Percentiles rank a stretch among this genome's conserved stretches.
Conservation (phyloP, 2,329 filamentous ascomycete species). For the Diaporthe helianthi region DNA sequence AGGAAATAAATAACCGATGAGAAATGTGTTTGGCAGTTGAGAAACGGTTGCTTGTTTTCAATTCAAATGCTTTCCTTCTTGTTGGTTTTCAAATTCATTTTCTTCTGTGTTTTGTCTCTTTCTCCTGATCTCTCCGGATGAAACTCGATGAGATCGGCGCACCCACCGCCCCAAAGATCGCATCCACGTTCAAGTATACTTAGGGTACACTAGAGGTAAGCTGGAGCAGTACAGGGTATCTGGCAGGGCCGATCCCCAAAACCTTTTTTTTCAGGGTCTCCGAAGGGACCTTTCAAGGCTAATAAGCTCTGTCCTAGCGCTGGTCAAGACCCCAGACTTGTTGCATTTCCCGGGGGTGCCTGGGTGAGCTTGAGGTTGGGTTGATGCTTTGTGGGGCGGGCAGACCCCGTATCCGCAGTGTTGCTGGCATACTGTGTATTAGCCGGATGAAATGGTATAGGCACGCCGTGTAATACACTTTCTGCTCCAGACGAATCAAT, state of each 20-base stretch:
- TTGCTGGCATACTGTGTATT: not conserved
- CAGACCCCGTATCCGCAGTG: not conserved
- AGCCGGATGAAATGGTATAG: not conserved
- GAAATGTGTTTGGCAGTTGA: too few relatives aligned
- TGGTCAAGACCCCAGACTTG: not conserved
- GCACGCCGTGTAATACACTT: not conserved
- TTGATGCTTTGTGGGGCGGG: constrained; percentile 11
- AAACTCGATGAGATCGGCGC: not conserved
- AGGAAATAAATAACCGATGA: too few relatives aligned
- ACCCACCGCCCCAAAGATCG: not conserved
- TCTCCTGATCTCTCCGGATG: too few relatives aligned
- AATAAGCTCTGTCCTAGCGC: not conserved
- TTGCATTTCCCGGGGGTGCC: not conserved
- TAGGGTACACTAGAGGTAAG: too few relatives aligned
- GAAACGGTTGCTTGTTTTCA: too few relatives aligned
- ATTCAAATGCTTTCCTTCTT: not conserved
- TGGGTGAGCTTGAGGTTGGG: not conserved
- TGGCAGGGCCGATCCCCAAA: not conserved
- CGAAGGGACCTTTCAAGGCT: not conserved
- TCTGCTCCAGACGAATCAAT: not conserved
- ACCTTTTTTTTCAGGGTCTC: not conserved
- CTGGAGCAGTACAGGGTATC: too few relatives aligned
- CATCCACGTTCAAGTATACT: too few relatives aligned
- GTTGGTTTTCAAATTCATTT: not conserved
- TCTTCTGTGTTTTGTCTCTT: not conserved